Evolutionary conservation across 768 basidiomycete species (phyloP), one percentile per base, ranked within the genome.

Genomic region (Pulveroboletus sp.): DNA sequence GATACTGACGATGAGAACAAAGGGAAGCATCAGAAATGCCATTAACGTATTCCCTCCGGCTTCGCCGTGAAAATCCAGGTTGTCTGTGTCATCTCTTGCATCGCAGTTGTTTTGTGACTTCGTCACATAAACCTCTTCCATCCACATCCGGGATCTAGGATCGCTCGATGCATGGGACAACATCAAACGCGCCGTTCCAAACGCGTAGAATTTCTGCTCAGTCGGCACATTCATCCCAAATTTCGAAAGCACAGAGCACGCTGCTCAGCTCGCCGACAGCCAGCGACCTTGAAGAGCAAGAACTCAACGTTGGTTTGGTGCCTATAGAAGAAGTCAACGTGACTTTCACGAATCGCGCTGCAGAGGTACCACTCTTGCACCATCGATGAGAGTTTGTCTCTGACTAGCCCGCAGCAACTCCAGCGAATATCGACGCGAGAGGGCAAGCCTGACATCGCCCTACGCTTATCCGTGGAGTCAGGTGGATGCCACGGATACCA

Each of bases 401-500:
- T 30, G 47, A 51, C 49, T 34, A 44, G 5, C 23, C 38, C 32
- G n/a, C 48, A 95, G 92, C 91, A 92, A 87, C 74, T 96, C 2
- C 74, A 76, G 37, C 67, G 71, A 29, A 55, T 96, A 50, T 78
- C 88, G 10, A 60, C 73, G n/a, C 74, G 81, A 34, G 79, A 88
- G 61, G 72, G 80, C 9, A 77, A 86, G 55, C 67, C 81, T 0
- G 61, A 79, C 42, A 75, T 89, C 19, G 89, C 85, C 5, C 73
- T 97, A 20, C 75, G 93, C 55, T 77, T 98, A 55, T 74, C 83
- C 1, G 92, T 97, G 20, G 93, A 96, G 60, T 90, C 87, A 10
- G 95, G 95, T 11, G 95, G 95, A 17, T 98, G 95, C 62, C 94
- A 98, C 64, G 95, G 95, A 31, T 97, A 97, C 68, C 93, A 96